A percentile compares a stretch with the other conserved stretches of the same genome.
phyloP scores from a whole-genome alignment of 805 yeast species.

The Saccharomycopsis malanga region DNA sequence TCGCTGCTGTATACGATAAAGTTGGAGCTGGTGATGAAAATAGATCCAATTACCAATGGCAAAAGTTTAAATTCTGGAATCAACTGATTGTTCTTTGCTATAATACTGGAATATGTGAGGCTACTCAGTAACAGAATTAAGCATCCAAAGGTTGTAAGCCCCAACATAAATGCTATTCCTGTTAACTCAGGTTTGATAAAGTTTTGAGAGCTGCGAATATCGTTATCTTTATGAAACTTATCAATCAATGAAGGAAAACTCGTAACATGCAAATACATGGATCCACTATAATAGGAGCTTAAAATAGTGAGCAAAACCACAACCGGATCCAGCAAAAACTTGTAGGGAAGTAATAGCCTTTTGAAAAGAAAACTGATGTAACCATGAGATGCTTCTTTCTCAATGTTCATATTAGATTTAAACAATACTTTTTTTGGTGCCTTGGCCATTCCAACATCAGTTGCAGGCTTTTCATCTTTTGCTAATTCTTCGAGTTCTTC shows the following conservation, averaged over 20 bases:
- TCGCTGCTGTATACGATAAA: slow-evolving; percentile 7
- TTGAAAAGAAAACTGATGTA: slow-evolving; percentile 1
- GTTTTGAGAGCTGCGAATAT: neutral
- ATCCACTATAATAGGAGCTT: slow-evolving; percentile 16
- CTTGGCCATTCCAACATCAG: neutral
- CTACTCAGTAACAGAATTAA: neutral
- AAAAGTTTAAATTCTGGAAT: slow-evolving; percentile 15
- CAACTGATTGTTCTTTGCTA: neutral
- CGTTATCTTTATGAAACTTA: neutral
- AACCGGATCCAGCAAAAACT: slow-evolving; percentile 10
- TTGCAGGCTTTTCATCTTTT: neutral
- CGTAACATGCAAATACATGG: slow-evolving; percentile 19
- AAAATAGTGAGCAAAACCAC: slow-evolving; percentile 5
- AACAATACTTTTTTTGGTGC: neutral
- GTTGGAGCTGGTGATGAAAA: slow-evolving; percentile 4
- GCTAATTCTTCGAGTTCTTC: neutral
- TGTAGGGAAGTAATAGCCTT: slow-evolving; percentile 9
- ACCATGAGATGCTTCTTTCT: slow-evolving; percentile 5
- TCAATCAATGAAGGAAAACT: slow-evolving; percentile 14
- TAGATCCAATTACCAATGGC: slow-evolving; percentile 9
- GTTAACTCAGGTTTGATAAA: slow-evolving; percentile 7
- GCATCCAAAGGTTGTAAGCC: slow-evolving; percentile 9
- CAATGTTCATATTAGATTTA: neutral
- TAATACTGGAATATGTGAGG: neutral
- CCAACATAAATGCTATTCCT: slow-evolving; percentile 12